Evolutionary conservation across 805 yeast species (phyloP).

Genomic region (Saturnispora diversa): DNA sequence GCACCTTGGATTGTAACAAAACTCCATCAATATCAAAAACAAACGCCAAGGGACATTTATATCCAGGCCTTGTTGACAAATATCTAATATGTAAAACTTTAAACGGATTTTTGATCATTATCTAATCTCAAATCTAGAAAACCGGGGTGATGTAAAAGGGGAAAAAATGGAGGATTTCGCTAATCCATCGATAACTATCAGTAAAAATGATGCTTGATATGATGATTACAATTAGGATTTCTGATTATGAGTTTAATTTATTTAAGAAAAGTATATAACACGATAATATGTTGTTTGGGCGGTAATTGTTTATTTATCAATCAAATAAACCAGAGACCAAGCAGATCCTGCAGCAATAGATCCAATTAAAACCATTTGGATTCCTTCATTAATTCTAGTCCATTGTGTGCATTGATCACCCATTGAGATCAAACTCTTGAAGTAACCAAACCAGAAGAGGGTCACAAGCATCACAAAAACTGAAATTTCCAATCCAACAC

Average conservation of each 20-base stretch:
- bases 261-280: no score
- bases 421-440: constrained; percentile 78
- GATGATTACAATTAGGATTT: no score
- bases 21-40: constrained; percentile 74
- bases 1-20: constrained; percentile 58
- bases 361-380: constrained; percentile 90
- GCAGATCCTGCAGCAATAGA: constrained; percentile 98
- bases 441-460: constrained; percentile 76
- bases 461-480: constrained; percentile 79
- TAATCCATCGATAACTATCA: no score
- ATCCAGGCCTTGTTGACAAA: neutral
- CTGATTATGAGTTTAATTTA: no score
- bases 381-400: constrained; percentile 66
- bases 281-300: no score
- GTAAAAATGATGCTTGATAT: no score
- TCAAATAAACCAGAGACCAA: constrained; percentile 78
- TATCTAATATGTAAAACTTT: neutral
- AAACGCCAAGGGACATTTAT: constrained; percentile 22
- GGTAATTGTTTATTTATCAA: constrained; percentile 29
- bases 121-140: no score
- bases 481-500: constrained; percentile 66
- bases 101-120: neutral
- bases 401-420: constrained; percentile 61
- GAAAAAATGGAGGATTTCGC: no score
- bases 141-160: no score